phyloP scores from a whole-genome alignment of 495 filamentous ascomycete genomes.

The Emericellopsis terricola region DNA sequence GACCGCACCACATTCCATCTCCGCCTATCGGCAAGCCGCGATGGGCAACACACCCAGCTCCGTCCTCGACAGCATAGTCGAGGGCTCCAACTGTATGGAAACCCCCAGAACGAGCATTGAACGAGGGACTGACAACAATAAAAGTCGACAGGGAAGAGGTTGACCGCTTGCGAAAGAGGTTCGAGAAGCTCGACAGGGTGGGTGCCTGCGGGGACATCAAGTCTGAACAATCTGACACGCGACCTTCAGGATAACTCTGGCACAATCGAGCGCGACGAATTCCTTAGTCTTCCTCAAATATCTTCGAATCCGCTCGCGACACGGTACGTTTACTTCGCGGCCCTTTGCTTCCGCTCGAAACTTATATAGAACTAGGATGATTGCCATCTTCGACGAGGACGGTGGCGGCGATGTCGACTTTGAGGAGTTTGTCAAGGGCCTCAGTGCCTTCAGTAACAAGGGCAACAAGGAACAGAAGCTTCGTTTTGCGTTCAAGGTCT shows the following conservation, averaged over 20 bases:
- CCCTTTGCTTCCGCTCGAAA: background rate
- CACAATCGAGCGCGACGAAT: slow-evolving; percentile 96
- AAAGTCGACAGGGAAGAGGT: slow-evolving; percentile 94
- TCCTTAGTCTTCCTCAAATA: slow-evolving; percentile 91
- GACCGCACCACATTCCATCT: too few relatives aligned
- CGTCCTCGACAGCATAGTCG: slow-evolving; percentile 88
- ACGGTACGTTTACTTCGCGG: slow-evolving; percentile 31
- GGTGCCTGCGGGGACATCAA: too few relatives aligned
- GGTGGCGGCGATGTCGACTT: slow-evolving; percentile 97
- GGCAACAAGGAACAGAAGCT: slow-evolving; percentile 99
- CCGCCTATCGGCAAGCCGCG: too few relatives aligned
- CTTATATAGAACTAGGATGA: slow-evolving; percentile 51
- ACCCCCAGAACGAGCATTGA: background rate
- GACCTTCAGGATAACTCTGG: slow-evolving; percentile 73
- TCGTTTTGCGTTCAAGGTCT: slow-evolving; percentile 95
- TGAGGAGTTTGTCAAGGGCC: slow-evolving; percentile 93
- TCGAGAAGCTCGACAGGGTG: slow-evolving; percentile 99
- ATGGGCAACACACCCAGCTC: slow-evolving; percentile 74
- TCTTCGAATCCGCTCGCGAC: slow-evolving; percentile 95
- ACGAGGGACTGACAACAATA: slow-evolving; percentile 2
- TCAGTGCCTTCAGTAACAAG: slow-evolving; percentile 91
- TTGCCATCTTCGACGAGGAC: slow-evolving; percentile 98
- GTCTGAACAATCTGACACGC: background rate
- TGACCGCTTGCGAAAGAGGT: slow-evolving; percentile 83
- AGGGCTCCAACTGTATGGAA: slow-evolving; percentile 78